These are phyloP conservation scores for Naganishia kalamii DNA, from an alignment of 768 basidiomycete genomes.

Conservation along the genomic window DNA sequence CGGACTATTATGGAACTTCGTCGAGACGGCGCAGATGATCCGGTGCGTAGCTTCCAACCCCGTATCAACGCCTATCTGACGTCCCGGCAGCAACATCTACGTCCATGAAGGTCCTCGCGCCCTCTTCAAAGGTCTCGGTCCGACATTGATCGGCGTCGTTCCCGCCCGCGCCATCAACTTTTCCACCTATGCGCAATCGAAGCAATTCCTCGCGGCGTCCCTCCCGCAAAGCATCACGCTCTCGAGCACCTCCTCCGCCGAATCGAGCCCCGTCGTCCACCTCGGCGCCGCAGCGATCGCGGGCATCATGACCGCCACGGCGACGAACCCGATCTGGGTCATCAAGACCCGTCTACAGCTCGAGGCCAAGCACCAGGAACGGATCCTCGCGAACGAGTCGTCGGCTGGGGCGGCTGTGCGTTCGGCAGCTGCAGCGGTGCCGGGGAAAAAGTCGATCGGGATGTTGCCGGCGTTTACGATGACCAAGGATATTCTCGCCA, in stretches of 20 bases:
- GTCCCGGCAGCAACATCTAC: conserved; percentile 57
- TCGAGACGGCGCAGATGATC: conserved; percentile 85
- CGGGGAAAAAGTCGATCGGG: conserved; percentile 14
- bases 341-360: conserved; percentile 95
- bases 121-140: conserved; percentile 88
- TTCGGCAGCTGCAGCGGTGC: neutral
- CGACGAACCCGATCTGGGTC: conserved; percentile 98
- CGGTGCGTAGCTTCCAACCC: conserved; percentile 53
- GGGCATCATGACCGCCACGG: conserved; percentile 69
- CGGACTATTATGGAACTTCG: conserved; percentile 80
- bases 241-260: conserved; percentile 54
- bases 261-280: conserved; percentile 80
- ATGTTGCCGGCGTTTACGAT: conserved; percentile 34
- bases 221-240: conserved; percentile 49
- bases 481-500: conserved; percentile 66
- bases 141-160: conserved; percentile 87
- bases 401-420: conserved; percentile 26
- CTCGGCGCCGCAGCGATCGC: conserved; percentile 77
- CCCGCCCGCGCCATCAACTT: conserved; percentile 94
- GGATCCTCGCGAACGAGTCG: conserved; percentile 27
- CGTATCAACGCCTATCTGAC: neutral
- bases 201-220: conserved; percentile 73
- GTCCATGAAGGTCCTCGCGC: conserved; percentile 79
- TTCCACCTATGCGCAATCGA: conserved; percentile 95
- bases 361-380: conserved; percentile 31